Base-by-base conservation (phyloP, 2,329 filamentous ascomycete species). In the Trichoderma koningiopsis region DNA sequence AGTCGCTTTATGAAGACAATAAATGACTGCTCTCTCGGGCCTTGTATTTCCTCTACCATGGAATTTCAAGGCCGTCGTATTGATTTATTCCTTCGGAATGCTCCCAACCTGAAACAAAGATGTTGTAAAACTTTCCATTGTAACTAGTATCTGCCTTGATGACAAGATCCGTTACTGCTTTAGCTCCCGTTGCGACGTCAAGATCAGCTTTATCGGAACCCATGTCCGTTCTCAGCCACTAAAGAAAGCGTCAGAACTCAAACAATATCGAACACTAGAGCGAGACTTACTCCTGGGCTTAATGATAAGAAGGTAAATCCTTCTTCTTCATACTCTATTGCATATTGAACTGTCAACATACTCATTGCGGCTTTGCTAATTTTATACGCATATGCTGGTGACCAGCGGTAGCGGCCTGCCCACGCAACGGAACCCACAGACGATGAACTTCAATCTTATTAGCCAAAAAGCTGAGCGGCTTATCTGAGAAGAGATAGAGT, bases 121-220 rank as follows among this genome's bases (percentile, higher is more conserved):
- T 61, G 27, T 61, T 61, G 58, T 47, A 61, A 33, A 61, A 61
- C 11, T 61, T 61, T 33, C 58, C 58, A n/a, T 61, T 61, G 58
- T 61, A 61, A 11, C 27, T 33, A 6, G 4, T n/a, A 31, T 61
- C 58, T 1, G 58, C 58, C 19, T 61, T 61, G 11, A 33, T 33
- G 24, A 49, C 6, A 47, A 61, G 27, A 4, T 49, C 24, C 16
- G 6, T 19, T 6, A 47, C n/a, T 13, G 58, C 58, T 40, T 33
- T 61, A 13, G 22, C 37, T n/a, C 37, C 58, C 19, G 40, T 61
- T 11, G 27, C 40, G 29, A 61, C 40, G 13, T 61, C 58, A 14
- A 61, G 58, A 24, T 61, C 58, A 1, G 58, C 58, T 10, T 22
- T 47, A 4, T 61, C 58, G 4, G 37, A 47, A 6, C 58, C 58